Evolutionary conservation across 768 basidiomycete genomes (phyloP), one percentile per base, ranked within the genome.

Genomic region (Cubamyces sp.): DNA sequence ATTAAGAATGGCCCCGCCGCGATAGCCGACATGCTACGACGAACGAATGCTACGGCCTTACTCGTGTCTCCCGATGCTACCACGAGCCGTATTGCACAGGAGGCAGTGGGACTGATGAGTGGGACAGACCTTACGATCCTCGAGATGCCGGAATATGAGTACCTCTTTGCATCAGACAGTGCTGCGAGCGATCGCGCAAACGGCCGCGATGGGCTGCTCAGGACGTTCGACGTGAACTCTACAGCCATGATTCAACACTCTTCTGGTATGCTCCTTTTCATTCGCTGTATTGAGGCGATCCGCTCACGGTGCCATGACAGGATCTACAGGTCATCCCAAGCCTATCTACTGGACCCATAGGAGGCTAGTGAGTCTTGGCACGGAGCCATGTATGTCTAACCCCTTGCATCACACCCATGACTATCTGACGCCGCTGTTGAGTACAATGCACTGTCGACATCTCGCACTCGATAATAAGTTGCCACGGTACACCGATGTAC

Each of bases 1-100:
- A 64, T 66, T 4, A 68, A 73, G 1, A 75, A 75, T 57, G 74
- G 76, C n/a, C 65, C 66, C 9, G 58, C 54, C 1, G 72, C 69
- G 0, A 62, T 76, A 3, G 75, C 75, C 0, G 67, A 76, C 30
- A 70, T 78, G 0, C 46, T 61, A 21, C 52, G 42, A 5, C 52
- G 47, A 16, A 61, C 60, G 1, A 16, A 26, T 14, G 54, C 46
- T 11, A 28, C 1, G 0, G 25, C 39, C 18, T 12, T 61, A 6
- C 19, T 61, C 25, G 34, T 61, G 16, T 55, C 60, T 16, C 21
- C 16, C 12, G 53, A 61, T 26, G 30, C 37, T 1, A 18, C 37
- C 37, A 61, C 26, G 14, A 19, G 21, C 16, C 37, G 37, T 1
- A 39, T 19, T 21, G 59, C 52, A 1, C 34, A n/a, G 43, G 21